phyloP scores from a whole-genome alignment of 768 basidiomycete species.

The Phlebiopsis flavidoalba region DNA sequence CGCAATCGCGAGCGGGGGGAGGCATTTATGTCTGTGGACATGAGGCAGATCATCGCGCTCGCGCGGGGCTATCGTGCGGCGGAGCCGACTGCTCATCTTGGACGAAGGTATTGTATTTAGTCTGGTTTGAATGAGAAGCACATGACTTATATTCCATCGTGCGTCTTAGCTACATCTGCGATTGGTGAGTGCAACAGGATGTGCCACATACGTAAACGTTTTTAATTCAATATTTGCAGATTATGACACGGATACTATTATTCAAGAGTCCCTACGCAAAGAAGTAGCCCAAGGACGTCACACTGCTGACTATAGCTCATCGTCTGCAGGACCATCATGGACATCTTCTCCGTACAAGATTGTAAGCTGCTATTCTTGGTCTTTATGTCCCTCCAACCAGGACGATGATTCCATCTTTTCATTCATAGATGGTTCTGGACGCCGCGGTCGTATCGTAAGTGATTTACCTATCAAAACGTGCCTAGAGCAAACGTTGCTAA shows the following conservation, averaged over 20 bases:
- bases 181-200: conserved; percentile 28
- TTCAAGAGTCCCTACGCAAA: conserved; percentile 50
- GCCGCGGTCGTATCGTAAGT: conserved; percentile 36
- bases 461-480: conserved; percentile 26
- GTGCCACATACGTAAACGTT: conserved; percentile 17
- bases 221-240: conserved; percentile 32
- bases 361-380: conserved; percentile 22
- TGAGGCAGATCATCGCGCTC: conserved; percentile 57
- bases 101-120: conserved; percentile 39
- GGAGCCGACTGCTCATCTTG: conserved; percentile 51
- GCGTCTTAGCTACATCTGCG: conserved; percentile 34
- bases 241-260: conserved; percentile 49
- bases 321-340: conserved; percentile 54
- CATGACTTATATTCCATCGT: conserved; percentile 19
- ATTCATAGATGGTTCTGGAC: conserved; percentile 36
- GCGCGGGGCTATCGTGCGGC: conserved; percentile 53
- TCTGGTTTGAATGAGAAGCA: not conserved
- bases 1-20: conserved; percentile 36
- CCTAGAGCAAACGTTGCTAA: not conserved
- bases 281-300: conserved; percentile 38
- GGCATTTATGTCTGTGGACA: conserved; percentile 48
- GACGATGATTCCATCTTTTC: not conserved
- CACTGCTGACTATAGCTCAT: conserved; percentile 56
- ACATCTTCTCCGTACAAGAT: conserved; percentile 60
- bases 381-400: not conserved